Conservation (phyloP, 177 flowering plant genomes). For the Tripterygium wilfordii region DNA sequence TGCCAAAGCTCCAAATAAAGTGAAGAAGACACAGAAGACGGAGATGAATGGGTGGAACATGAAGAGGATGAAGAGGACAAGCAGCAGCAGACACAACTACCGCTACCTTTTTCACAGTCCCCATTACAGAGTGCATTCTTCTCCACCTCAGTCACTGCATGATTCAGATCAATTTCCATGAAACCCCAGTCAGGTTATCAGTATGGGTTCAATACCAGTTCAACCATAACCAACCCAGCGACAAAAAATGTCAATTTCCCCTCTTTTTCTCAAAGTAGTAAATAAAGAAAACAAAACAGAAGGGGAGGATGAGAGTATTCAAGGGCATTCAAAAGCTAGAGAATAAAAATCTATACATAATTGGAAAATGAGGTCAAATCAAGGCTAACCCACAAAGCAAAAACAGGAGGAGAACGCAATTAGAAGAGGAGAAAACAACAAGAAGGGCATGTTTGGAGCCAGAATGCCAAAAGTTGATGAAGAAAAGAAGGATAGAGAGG, state of each 20-base stretch:
- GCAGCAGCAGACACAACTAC: slow-evolving; percentile 24
- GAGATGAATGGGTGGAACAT: slow-evolving; percentile 35
- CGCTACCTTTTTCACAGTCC: slow-evolving; percentile 31
- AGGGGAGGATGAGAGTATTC: not conserved
- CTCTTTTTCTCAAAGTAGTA: slow-evolving; percentile 6
- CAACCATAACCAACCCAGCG: slow-evolving; percentile 10
- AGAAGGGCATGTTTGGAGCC: slow-evolving; percentile 18
- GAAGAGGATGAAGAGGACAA: slow-evolving; percentile 42
- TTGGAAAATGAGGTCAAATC: slow-evolving; percentile 24
- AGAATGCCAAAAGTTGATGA: slow-evolving; percentile 12
- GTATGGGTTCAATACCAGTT: slow-evolving; percentile 8
- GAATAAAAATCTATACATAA: slow-evolving; percentile 4
- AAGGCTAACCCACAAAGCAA: slow-evolving; percentile 17
- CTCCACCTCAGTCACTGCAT: slow-evolving; percentile 51
- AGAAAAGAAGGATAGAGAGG: slow-evolving; percentile 3
- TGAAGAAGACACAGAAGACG: slow-evolving; percentile 38
- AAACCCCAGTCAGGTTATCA: slow-evolving; percentile 17
- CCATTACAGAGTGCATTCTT: slow-evolving; percentile 39
- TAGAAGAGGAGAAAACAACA: slow-evolving; percentile 16
- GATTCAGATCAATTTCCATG: slow-evolving; percentile 96
- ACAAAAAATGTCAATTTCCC: not conserved
- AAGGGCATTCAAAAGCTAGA: slow-evolving; percentile 11
- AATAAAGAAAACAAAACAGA: slow-evolving; percentile 1
- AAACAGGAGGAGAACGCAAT: slow-evolving; percentile 8
- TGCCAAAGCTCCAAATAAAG: slow-evolving; percentile 87